Evolutionary conservation across 2,329 filamentous ascomycete species (phyloP).

Genomic region (Aspergillus ibericus): DNA sequence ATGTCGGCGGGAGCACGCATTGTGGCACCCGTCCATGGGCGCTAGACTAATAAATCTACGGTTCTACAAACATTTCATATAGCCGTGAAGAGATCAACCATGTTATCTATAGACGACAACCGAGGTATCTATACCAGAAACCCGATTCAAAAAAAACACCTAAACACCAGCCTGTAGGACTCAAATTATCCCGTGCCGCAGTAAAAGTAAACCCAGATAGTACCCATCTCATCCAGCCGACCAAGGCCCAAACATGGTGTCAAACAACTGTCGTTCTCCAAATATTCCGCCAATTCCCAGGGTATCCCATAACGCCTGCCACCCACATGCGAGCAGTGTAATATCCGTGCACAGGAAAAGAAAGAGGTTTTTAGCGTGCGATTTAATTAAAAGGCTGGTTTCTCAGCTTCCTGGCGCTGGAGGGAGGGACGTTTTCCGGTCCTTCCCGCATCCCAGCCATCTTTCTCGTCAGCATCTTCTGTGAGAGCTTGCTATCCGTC

Average conservation of each 20-base stretch:
- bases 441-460: slow-evolving; percentile 45
- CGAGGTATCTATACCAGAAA: background rate
- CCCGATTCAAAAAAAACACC: background rate
- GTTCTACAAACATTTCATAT: background rate
- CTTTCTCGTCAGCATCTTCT: slow-evolving; percentile 41
- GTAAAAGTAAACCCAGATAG: background rate
- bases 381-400: slow-evolving; percentile 29
- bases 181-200: background rate
- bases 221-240: background rate
- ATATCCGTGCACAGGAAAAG: slow-evolving; percentile 9
- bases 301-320: slow-evolving; percentile 8
- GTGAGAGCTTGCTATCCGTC: slow-evolving; percentile 44
- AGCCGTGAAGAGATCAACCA: background rate
- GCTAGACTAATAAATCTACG: background rate
- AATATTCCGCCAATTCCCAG: background rate
- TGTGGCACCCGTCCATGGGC: background rate
- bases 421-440: slow-evolving; percentile 44
- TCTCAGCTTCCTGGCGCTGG: slow-evolving; percentile 32
- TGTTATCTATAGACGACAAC: background rate
- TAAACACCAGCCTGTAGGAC: background rate
- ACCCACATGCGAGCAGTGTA: background rate
- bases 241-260: background rate
- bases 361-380: slow-evolving; percentile 8
- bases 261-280: background rate
- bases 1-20: background rate